Percentiles rank a stretch among this genome's conserved stretches.
Conservation (phyloP, 164 flowering plant genomes). For the Umbilicus rupestris region DNA sequence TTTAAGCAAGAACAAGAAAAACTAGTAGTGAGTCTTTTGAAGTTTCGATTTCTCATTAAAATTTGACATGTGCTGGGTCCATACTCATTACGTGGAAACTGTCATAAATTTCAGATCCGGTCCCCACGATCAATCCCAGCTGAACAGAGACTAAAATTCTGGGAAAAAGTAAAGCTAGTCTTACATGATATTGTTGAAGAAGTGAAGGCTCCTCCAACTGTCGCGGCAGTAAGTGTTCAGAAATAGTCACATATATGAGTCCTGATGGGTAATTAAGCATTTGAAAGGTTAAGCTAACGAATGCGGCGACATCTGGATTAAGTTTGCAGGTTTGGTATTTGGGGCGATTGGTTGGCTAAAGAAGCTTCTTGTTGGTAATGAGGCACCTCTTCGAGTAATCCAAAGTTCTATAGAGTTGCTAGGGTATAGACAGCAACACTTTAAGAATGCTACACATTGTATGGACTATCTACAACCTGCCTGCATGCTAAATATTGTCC, state of each 20-base stretch:
- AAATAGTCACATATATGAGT: neutral
- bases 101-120: constrained; percentile 9
- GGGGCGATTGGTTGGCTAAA: constrained; percentile 64
- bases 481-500: neutral
- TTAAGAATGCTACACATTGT: too few relatives aligned
- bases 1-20: constrained; percentile 19
- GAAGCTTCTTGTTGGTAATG: constrained; percentile 56
- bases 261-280: neutral
- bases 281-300: neutral
- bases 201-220: constrained; percentile 74
- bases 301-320: constrained; percentile 6
- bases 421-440: constrained; percentile 41
- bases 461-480: too few relatives aligned
- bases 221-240: constrained; percentile 55
- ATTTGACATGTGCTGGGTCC: neutral
- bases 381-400: constrained; percentile 73
- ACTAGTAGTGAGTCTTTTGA: constrained; percentile 28
- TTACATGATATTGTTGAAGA: constrained; percentile 51
- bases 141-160: constrained; percentile 12
- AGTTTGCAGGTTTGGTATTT: constrained; percentile 66
- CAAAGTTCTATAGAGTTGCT: constrained; percentile 64
- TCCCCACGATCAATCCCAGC: constrained; percentile 12
- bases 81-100: neutral
- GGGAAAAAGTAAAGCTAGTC: constrained; percentile 24
- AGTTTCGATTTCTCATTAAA: constrained; percentile 4